phyloP scores from a whole-genome alignment of 495 filamentous ascomycete species.

The Glarea lozoyensis region DNA sequence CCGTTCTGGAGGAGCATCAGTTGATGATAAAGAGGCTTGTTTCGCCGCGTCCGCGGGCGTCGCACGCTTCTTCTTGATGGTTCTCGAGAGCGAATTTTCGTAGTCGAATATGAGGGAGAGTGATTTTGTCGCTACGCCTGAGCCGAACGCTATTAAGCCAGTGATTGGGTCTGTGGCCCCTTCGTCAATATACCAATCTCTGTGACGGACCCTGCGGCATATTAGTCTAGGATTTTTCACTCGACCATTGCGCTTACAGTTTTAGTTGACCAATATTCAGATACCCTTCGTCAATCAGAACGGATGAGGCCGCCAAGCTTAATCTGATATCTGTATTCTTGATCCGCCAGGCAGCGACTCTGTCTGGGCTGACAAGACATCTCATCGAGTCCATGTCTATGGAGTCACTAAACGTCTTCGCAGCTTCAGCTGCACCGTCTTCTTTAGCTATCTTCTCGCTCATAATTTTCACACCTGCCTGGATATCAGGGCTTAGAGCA shows the following conservation, averaged over 20 bases:
- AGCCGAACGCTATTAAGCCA: constrained; percentile 48
- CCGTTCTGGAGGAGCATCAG: neutral
- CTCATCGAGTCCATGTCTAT: constrained; percentile 17
- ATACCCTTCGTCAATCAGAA: constrained; percentile 43
- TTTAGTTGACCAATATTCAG: constrained; percentile 39
- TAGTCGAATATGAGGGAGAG: constrained; percentile 56
- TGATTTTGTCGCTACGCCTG: constrained; percentile 51
- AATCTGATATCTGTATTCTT: constrained; percentile 49
- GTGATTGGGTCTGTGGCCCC: constrained; percentile 46
- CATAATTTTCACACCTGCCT: constrained; percentile 37
- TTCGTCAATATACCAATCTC: constrained; percentile 50
- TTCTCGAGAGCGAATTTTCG: constrained; percentile 46
- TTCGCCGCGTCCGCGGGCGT: too few species aligned
- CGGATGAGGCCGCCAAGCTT: constrained; percentile 58
- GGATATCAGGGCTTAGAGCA: constrained; percentile 51
- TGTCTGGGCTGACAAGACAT: constrained; percentile 18
- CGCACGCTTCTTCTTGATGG: constrained; percentile 21
- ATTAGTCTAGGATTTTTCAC: constrained; percentile 3
- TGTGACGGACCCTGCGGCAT: constrained; percentile 33
- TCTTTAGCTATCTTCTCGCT: constrained; percentile 14
- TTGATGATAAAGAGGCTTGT: neutral
- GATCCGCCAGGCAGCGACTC: constrained; percentile 17
- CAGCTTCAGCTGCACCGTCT: constrained; percentile 11
- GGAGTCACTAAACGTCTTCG: constrained; percentile 8
- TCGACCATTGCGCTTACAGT: constrained; percentile 29